phyloP scores from a whole-genome alignment of 1,139 yeast genomes.

The Suhomyces wounanorum region DNA sequence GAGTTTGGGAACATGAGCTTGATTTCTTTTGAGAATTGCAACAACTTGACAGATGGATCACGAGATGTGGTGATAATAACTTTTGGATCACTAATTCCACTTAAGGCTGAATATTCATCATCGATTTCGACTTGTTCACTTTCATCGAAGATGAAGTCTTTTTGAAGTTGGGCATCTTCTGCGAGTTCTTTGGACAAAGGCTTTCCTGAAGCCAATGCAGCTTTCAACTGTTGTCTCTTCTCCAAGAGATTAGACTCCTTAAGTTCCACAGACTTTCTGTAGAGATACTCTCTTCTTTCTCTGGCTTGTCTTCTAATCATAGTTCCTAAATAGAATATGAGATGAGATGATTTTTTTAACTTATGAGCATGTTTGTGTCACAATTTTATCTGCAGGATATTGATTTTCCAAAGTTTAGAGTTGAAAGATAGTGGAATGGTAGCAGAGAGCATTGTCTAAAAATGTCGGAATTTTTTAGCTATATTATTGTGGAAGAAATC shows the following conservation, averaged over 20 bases:
- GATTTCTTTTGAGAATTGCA: conserved; percentile 92
- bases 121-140: conserved; percentile 66
- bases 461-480: too few species aligned
- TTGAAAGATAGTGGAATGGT: too few species aligned
- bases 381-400: neutral
- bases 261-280: conserved; percentile 82
- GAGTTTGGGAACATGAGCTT: conserved; percentile 88
- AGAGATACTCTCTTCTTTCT: conserved; percentile 90
- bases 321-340: conserved; percentile 8
- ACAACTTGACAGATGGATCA: conserved; percentile 79
- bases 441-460: too few species aligned
- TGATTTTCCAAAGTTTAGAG: too few species aligned
- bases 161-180: conserved; percentile 79
- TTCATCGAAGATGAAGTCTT: conserved; percentile 84
- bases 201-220: conserved; percentile 89
- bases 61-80: conserved; percentile 91
- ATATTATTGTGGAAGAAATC: too few species aligned
- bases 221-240: conserved; percentile 82
- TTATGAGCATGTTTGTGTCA: neutral
- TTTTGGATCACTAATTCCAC: conserved; percentile 92
- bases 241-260: conserved; percentile 87
- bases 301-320: conserved; percentile 91
- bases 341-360: conserved; percentile 9
- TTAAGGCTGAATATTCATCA: conserved; percentile 85
- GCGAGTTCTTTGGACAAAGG: conserved; percentile 87